Percentiles rank a stretch among this genome's conserved stretches.
Evolutionary conservation across 1,284 basidiomycete species (phyloP).

Genomic region (Sphaerobolus stellatus): DNA sequence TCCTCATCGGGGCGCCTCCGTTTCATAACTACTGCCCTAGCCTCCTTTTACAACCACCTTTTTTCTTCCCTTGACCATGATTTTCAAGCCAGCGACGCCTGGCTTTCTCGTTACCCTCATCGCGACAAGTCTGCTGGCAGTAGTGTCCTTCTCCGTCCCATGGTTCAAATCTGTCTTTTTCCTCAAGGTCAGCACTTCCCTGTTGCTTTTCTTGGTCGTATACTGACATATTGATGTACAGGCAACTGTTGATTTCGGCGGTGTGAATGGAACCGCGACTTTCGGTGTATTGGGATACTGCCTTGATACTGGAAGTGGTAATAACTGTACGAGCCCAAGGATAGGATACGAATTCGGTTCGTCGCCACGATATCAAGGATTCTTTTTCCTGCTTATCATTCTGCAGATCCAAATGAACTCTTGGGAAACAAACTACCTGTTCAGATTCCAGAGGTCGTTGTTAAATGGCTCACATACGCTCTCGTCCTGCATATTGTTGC

Average conservation of each 20-base stretch:
- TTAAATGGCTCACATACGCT: slow-evolving; percentile 89
- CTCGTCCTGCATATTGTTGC: slow-evolving; percentile 87
- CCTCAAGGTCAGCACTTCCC: slow-evolving; percentile 44
- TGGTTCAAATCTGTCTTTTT: slow-evolving; percentile 83
- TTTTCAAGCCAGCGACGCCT: slow-evolving; percentile 75
- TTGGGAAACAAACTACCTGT: slow-evolving; percentile 64
- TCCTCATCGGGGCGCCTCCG: too few species aligned
- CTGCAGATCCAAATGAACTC: slow-evolving; percentile 74
- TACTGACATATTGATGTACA: background rate
- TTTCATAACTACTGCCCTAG: background rate
- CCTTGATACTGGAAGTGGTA: slow-evolving; percentile 46
- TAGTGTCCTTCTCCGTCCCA: slow-evolving; percentile 86
- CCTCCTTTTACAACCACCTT: slow-evolving; percentile 2
- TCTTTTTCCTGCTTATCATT: slow-evolving; percentile 6
- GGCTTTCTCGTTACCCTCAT: slow-evolving; percentile 77
- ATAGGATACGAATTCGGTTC: slow-evolving; percentile 83
- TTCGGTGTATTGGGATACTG: slow-evolving; percentile 90
- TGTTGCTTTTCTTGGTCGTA: background rate
- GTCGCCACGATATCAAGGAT: slow-evolving; percentile 26
- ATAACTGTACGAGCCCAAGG: slow-evolving; percentile 72
- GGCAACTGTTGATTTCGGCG: slow-evolving; percentile 55
- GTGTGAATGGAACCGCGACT: slow-evolving; percentile 60
- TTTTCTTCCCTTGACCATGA: slow-evolving; percentile 23
- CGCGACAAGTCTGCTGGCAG: slow-evolving; percentile 71
- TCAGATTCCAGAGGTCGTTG: slow-evolving; percentile 73